phyloP scores from a whole-genome alignment of 306 rosid genomes.

The Acacia acuminata region DNA sequence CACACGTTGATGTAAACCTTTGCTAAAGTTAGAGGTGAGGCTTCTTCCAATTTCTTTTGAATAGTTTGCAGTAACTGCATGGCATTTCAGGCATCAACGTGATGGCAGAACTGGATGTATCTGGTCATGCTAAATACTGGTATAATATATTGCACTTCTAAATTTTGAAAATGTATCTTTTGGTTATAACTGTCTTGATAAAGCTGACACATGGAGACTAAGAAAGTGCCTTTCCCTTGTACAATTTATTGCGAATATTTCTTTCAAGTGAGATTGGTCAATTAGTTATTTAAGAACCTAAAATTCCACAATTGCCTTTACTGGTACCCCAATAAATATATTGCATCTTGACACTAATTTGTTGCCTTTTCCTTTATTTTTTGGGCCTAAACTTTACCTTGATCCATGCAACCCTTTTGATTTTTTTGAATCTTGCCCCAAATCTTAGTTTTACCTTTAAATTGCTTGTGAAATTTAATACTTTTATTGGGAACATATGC shows the following conservation, averaged over 20 bases:
- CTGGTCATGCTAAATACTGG: constrained; percentile 97
- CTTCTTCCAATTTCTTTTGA: constrained; percentile 37
- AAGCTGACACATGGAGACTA: background rate
- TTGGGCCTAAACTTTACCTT: background rate
- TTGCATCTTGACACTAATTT: constrained; percentile 16
- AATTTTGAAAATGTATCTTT: background rate
- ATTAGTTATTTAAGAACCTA: background rate
- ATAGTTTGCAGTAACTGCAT: constrained; percentile 22
- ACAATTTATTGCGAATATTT: background rate
- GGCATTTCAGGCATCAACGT: constrained; percentile 75
- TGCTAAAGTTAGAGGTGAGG: constrained; percentile 86
- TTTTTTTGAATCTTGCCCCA: background rate
- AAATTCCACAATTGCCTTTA: constrained; percentile 5
- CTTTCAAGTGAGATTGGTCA: constrained; percentile 12
- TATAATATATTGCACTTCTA: constrained; percentile 36
- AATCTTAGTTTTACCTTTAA: background rate
- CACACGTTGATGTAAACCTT: constrained; percentile 67
- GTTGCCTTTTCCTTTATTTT: constrained; percentile 8
- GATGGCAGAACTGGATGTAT: constrained; percentile 94
- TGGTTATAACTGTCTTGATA: constrained; percentile 12
- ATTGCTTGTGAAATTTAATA: constrained; percentile 15
- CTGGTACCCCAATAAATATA: constrained; percentile 8
- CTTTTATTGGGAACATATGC: constrained; percentile 4
- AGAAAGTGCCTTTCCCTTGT: background rate
- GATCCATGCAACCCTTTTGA: constrained; percentile 19